These are phyloP conservation scores for Margaritispora aquatica DNA, from an alignment of 495 filamentous ascomycete genomes.

Conservation along the genomic window DNA sequence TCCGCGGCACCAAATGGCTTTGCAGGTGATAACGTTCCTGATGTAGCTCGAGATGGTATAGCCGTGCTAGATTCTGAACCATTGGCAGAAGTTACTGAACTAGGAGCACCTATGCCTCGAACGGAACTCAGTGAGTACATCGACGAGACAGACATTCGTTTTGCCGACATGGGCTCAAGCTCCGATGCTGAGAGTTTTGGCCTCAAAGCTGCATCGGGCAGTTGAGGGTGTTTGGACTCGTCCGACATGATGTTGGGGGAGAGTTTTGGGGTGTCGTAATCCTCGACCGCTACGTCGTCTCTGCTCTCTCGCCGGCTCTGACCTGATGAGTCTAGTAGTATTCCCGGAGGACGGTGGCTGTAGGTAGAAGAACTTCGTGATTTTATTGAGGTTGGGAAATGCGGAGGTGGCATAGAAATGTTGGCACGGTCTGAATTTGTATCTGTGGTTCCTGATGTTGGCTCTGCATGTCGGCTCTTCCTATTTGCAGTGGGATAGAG, in stretches of 20 bases:
- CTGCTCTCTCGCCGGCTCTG: constrained; percentile 8
- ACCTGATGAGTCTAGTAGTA: not conserved
- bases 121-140: constrained; percentile 57
- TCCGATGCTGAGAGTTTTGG: constrained; percentile 35
- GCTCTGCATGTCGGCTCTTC: constrained; percentile 48
- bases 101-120: constrained; percentile 31
- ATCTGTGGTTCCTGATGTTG: constrained; percentile 16
- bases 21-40: constrained; percentile 14
- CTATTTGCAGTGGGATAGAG: constrained; percentile 32
- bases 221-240: constrained; percentile 22
- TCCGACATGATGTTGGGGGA: constrained; percentile 24
- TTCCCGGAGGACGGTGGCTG: not conserved
- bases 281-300: constrained; percentile 29
- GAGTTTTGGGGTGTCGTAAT: constrained; percentile 38
- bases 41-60: constrained; percentile 4
- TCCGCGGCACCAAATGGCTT: constrained; percentile 34
- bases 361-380: constrained; percentile 20
- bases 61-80: constrained; percentile 21
- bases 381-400: constrained; percentile 22
- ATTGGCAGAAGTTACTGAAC: constrained; percentile 30
- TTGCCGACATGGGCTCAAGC: constrained; percentile 34
- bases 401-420: constrained; percentile 54
- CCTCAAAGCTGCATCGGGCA: constrained; percentile 41
- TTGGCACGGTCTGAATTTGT: constrained; percentile 46
- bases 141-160: constrained; percentile 60